These are phyloP conservation scores for Alopecurus myosuroides DNA, from an alignment of 176 grass and related monocot genomes.

Conservation along the genomic window DNA sequence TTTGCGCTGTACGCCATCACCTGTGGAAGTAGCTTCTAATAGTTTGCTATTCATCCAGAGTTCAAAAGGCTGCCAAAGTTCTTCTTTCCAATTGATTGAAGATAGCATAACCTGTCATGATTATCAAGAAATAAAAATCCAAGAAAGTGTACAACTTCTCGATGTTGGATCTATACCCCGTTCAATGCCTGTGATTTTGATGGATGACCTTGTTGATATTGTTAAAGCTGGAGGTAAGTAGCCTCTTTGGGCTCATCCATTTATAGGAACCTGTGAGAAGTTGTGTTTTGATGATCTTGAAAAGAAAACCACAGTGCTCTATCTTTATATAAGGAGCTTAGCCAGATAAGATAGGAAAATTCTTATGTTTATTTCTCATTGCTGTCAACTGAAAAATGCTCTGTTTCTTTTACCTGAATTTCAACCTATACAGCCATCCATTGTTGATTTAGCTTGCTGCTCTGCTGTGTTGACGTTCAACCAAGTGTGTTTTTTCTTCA, in stretches of 20 bases:
- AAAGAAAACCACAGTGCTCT: neutral
- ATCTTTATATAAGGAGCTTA: neutral
- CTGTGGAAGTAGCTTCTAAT: neutral
- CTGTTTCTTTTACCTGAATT: neutral
- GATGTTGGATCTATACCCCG: conserved; percentile 91
- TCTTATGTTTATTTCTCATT: conserved; percentile 1
- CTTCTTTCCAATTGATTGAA: conserved; percentile 57
- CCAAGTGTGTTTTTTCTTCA: conserved; percentile 35
- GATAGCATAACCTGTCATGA: conserved; percentile 70
- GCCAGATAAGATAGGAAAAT: neutral
- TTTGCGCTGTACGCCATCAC: conserved; percentile 1
- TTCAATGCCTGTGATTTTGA: conserved; percentile 77
- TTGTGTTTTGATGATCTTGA: neutral
- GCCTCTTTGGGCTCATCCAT: neutral
- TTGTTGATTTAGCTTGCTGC: neutral
- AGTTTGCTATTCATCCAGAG: conserved; percentile 38
- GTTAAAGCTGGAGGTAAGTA: conserved; percentile 84
- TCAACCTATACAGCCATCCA: neutral
- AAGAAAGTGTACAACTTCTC: conserved; percentile 85
- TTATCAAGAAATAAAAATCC: conserved; percentile 99
- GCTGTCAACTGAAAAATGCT: neutral
- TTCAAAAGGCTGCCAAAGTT: conserved; percentile 50
- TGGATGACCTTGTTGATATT: conserved; percentile 85
- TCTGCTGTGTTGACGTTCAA: neutral
- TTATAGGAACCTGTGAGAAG: neutral